Base-by-base conservation (phyloP, 2,329 filamentous ascomycete species). In the Fusarium equiseti region DNA sequence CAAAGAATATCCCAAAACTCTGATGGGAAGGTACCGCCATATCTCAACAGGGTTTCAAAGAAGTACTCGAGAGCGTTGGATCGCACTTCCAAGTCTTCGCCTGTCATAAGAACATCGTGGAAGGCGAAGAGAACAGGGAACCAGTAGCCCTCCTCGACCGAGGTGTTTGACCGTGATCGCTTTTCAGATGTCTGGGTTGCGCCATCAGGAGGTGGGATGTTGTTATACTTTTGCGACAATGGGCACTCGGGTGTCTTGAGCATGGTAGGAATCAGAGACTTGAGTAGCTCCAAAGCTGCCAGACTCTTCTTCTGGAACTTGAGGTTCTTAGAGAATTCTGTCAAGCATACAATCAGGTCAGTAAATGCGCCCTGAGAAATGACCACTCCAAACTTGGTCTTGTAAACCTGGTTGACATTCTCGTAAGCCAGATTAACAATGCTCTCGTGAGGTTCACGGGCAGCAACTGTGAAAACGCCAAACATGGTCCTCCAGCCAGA, bases 401-500 rank as follows among this genome's bases (percentile, higher is more conserved):
- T 97, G 84, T 98, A 99, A 22, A 99, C 93, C 70, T 97, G 93
- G 29, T 92, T 94, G 55, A 99, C 95, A 78, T 98, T 97, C 76
- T 99, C 96, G 77, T 97, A 99, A 0, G 97, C 95, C 76, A 99
- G 89, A 76, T 95, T 98, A 66, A 99, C 96, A 71, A 99, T 98
- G 68, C 90, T 91, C 83, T 99, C 96, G 78, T 97, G 95, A 18
- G 92, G 93, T 77, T 98, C 97, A 66, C 92, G 88, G 20, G 97
- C 96, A 29, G 97, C 96, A 40, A 98, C 94, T 2, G 95, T 98
- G 78, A 99, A 99, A 31, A 98, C 95, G 6, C 95, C 96, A 81
- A 99, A 98, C 95, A 99, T 99, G 22, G 97, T 98, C 78, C 96
- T 92, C 96, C 96, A 99, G 8, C 96, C 96, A 42, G 95, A 98